Evolutionary conservation across 1,139 yeast species (phyloP).

Genomic region (Debaryomyces coudertii): DNA sequence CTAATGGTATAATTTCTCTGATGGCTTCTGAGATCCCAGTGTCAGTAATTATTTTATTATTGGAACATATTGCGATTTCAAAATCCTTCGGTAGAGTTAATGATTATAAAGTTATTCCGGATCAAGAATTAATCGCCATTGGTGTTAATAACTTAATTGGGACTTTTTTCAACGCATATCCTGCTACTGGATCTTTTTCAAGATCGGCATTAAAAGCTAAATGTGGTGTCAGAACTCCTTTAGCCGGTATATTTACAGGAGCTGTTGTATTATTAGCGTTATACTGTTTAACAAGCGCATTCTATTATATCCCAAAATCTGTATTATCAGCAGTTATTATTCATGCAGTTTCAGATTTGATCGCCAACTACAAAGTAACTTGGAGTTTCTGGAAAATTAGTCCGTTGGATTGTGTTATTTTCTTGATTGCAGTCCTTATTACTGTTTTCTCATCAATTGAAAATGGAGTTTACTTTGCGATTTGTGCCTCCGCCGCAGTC

Average conservation of each 20-base stretch:
- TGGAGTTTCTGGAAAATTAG: conserved; percentile 74
- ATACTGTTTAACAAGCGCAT: conserved; percentile 79
- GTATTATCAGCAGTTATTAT: conserved; percentile 84
- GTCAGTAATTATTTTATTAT: conserved; percentile 74
- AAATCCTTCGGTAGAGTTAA: conserved; percentile 92
- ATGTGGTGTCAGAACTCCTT: conserved; percentile 94
- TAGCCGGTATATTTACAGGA: conserved; percentile 92
- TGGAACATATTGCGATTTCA: conserved; percentile 92
- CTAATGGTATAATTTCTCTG: conserved; percentile 59
- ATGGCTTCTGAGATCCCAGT: conserved; percentile 84
- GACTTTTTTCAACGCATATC: conserved; percentile 90
- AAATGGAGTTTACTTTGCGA: conserved; percentile 87
- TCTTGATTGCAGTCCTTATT: conserved; percentile 73
- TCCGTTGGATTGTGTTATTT: conserved; percentile 79
- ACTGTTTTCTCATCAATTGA: conserved; percentile 85
- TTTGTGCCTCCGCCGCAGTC: conserved; percentile 79
- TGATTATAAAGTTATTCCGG: conserved; percentile 88
- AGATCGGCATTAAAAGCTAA: conserved; percentile 93
- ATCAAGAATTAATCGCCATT: conserved; percentile 92
- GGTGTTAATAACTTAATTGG: conserved; percentile 91
- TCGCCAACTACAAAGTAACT: conserved; percentile 72
- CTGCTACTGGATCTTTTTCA: conserved; percentile 95
- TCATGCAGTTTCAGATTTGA: conserved; percentile 91
- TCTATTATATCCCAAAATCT: conserved; percentile 90
- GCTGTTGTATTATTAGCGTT: conserved; percentile 83